phyloP scores from a whole-genome alignment of 2,329 filamentous ascomycete genomes.

The Penicillium sp. region DNA sequence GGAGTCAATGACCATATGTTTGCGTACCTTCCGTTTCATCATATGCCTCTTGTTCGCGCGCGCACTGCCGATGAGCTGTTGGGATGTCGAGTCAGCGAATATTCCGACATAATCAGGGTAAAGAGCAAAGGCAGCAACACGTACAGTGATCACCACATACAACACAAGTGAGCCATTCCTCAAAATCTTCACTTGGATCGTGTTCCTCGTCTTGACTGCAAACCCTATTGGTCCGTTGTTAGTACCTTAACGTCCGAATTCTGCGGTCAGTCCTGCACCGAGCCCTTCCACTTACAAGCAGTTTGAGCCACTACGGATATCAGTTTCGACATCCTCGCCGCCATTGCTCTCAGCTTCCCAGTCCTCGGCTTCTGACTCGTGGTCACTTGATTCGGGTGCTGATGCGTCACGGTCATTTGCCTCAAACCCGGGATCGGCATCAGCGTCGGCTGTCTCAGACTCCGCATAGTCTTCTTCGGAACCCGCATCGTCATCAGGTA shows the following conservation, averaged over 20 bases:
- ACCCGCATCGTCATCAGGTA: constrained; percentile 29
- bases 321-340: constrained; percentile 45
- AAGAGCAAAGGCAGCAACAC: constrained; percentile 41
- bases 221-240: constrained; percentile 56
- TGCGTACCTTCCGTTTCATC: constrained; percentile 60
- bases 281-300: constrained; percentile 57
- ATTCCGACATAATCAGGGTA: constrained; percentile 20
- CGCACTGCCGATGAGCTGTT: constrained; percentile 88
- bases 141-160: constrained; percentile 80
- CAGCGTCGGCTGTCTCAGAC: constrained; percentile 41
- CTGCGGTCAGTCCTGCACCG: background rate
- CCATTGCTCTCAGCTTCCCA: constrained; percentile 51
- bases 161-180: constrained; percentile 72
- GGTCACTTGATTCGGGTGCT: constrained; percentile 45
- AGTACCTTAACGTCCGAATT: constrained; percentile 22
- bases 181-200: constrained; percentile 77
- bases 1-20: background rate
- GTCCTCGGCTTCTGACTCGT: constrained; percentile 57
- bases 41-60: constrained; percentile 66
- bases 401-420: constrained; percentile 42
- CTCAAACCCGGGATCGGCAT: constrained; percentile 45
- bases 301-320: constrained; percentile 53
- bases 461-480: constrained; percentile 41
- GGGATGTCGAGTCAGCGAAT: constrained; percentile 45
- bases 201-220: constrained; percentile 81